These are phyloP conservation scores for Gamarada debralockiae DNA, from an alignment of 495 filamentous ascomycete species.

Conservation along the genomic window DNA sequence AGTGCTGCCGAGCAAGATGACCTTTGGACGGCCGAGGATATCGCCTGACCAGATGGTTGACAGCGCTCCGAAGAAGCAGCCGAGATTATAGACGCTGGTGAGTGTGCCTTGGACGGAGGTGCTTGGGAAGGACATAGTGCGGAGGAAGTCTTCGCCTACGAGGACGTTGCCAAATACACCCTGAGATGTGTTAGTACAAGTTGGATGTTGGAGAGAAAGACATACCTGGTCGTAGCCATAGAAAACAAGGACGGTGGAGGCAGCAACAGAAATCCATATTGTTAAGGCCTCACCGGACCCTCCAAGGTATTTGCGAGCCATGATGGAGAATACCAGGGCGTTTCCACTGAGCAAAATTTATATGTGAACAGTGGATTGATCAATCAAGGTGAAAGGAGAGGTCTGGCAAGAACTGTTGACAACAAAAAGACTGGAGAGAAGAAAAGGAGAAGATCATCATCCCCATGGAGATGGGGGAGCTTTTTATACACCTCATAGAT, in stretches of 20 bases:
- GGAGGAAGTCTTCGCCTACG: conserved; percentile 5
- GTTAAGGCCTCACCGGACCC: conserved; percentile 3
- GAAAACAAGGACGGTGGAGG: conserved; percentile 32
- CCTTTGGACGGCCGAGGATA: conserved; percentile 23
- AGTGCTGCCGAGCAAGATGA: conserved; percentile 23
- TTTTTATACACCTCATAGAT: too few relatives aligned
- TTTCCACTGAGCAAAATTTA: too few relatives aligned
- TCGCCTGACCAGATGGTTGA: conserved; percentile 46
- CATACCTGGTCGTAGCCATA: conserved; percentile 55
- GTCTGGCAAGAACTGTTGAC: too few relatives aligned
- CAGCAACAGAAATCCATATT: conserved; percentile 14
- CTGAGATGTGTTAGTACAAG: conserved; percentile 36
- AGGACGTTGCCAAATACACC: conserved; percentile 34
- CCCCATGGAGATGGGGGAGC: too few relatives aligned
- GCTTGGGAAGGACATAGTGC: conserved; percentile 1
- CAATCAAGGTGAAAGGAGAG: too few relatives aligned
- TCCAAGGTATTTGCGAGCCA: conserved; percentile 9
- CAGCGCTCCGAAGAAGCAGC: conserved; percentile 42
- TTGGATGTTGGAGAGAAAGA: conserved; percentile 34
- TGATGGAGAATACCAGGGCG: neutral
- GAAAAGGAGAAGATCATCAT: too few relatives aligned
- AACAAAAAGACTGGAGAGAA: too few relatives aligned
- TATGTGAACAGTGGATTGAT: too few relatives aligned
- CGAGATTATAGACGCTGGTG: conserved; percentile 50
- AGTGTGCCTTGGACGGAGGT: conserved; percentile 21